Evolutionary conservation across 2,329 filamentous ascomycete species (phyloP), one percentile per base, ranked within the genome.

Genomic region (Knoxdaviesia capensis): DNA sequence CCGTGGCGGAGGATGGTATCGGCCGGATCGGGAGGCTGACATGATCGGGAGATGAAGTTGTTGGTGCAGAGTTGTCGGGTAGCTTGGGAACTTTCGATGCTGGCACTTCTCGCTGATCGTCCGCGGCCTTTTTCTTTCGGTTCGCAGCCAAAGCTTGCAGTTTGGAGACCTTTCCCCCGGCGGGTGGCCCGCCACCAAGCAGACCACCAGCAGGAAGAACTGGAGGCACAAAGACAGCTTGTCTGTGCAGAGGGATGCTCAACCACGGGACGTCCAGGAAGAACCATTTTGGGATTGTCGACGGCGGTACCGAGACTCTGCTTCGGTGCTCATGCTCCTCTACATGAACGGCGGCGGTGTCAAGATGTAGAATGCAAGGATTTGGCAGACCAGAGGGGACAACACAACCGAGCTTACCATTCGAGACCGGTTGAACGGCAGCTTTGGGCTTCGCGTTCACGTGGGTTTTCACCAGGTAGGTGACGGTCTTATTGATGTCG

Each of bases 191-290:
- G 33, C 90, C 92, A 31, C 90, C 92, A 3, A 94, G 59, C 0
- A 98, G 65, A 2, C 85, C 80, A 11, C 77, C 71, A 39, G 62
- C 64, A 42, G 70, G 75, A 47, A 34, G 69, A 10, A 50, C 47
- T 45, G 57, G 73, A 36, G 77, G 66, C 40, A 81, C 59, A 34
- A 87, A 70, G 10, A 79, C 66, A 10, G 80, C 71, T 49, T 71
- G 68, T 31, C 82, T 74, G 39, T 79, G 59, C 35, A 59, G 51
- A 28, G 86, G 82, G 7, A 88, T 64, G 41, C 77, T 70, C 42
- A 86, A 67, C 88, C 90, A 98, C 1, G 87, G 83, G 54, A 80
- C 80, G 53, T 93, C 87, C 52, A 66, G 62, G 56, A 94, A 98
- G 58, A 87, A 83, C 65, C 45, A 20, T 20, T 20, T 20, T 20